Base-by-base conservation (phyloP, 2,329 filamentous ascomycete species). In the Cercospora brassicicola region DNA sequence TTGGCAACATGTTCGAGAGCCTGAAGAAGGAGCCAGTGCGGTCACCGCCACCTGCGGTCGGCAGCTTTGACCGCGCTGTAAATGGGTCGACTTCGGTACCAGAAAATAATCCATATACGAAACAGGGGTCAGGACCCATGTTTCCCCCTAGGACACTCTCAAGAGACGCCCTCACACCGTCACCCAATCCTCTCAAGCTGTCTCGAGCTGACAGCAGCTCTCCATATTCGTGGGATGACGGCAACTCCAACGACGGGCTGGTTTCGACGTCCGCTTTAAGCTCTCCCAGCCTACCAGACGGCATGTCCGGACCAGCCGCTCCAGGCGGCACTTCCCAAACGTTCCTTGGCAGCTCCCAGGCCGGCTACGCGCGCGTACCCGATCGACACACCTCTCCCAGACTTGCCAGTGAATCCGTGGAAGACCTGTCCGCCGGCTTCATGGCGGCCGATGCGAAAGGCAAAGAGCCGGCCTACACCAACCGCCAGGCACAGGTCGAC, bases 1-100 rank as follows among this genome's bases (percentile, higher is more conserved):
- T 78, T 69, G 75, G 77, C 64, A 77, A 74, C 72, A 79, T 80
- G 76, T 79, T 80, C 64, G 73, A 74, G 31, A 75, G 72, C 45
- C 66, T 74, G 63, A 72, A 73, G 60, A 73, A 73, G 53, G 70
- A 75, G 26, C 70, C 70, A 8, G 60, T 67, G 11, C 67, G 70
- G 51, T 72, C 70, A 51, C 69, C 73, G 51, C 67, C 73, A 10
- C 60, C 71, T n/a, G 51, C 62, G 30, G 62, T 65, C 15, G 62
- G 66, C 33, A 68, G 51, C 26, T 73, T 72, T 39, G 71, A 71
- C 39, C 64, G 71, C 26, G 71, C 71, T n/a, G 72, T 73, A 69
- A 57, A 70, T 65, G 57, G 28, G 33, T 56, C 48, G 31, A 64
- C 62, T 39, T 36, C 62, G 62, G 62, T 18, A 56, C 45, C 62